Evolutionary conservation across 2,329 filamentous ascomycete species (phyloP).

Genomic region (Colletotrichum gigasporum): DNA sequence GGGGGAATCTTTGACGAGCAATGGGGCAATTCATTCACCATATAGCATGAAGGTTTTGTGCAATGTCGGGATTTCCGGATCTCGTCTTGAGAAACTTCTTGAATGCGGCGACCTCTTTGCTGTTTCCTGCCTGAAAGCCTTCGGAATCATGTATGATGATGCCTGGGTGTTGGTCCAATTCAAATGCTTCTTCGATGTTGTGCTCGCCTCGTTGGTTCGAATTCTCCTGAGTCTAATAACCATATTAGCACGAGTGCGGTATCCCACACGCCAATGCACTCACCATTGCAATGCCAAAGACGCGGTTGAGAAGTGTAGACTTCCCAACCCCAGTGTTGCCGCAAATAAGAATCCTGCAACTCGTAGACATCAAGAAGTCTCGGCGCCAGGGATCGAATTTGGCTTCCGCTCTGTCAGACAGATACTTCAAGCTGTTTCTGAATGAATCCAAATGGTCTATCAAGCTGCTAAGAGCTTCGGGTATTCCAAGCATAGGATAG

Average conservation of each 20-base stretch:
- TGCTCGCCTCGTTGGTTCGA: conserved; percentile 36
- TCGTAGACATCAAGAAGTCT: neutral
- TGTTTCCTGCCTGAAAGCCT: conserved; percentile 38
- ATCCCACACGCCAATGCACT: neutral
- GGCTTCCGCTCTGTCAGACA: neutral
- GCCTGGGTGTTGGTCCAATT: conserved; percentile 38
- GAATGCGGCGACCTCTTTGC: conserved; percentile 35
- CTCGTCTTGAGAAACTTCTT: conserved; percentile 38
- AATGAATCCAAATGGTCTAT: neutral
- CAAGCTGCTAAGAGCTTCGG: neutral
- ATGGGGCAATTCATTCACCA: conserved; percentile 28
- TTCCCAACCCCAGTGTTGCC: conserved; percentile 40
- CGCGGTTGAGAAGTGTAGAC: conserved; percentile 38
- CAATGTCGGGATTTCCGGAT: conserved; percentile 16
- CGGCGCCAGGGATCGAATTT: neutral
- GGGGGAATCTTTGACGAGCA: neutral
- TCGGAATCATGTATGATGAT: conserved; percentile 40
- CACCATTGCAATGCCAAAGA: conserved; percentile 36
- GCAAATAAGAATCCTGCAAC: conserved; percentile 36
- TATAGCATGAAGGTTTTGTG: conserved; percentile 37
- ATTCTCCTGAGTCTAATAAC: conserved; percentile 35
- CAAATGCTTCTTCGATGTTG: conserved; percentile 39
- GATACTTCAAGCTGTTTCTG: neutral
- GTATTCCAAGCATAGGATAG: conserved; percentile 10
- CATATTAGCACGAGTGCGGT: neutral